Evolutionary conservation across 1,139 yeast genomes (phyloP).

Genomic region (Magnusiomyces suaveolens): DNA sequence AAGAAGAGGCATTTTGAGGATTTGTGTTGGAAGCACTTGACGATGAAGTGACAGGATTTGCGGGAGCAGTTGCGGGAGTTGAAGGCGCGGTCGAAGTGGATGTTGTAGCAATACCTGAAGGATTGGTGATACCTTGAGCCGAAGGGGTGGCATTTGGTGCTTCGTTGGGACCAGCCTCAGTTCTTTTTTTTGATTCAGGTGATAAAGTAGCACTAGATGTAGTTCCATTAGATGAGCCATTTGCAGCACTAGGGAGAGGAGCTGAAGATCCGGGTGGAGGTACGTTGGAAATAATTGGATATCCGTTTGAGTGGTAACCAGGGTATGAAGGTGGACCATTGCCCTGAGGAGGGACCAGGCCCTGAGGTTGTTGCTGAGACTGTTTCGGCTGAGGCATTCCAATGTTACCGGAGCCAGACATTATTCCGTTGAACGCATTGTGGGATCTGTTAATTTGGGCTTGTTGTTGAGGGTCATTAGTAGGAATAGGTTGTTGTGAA

Average conservation of each 20-base stretch:
- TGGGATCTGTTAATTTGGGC: slow-evolving; percentile 28
- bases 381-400: slow-evolving; percentile 15
- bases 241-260: not conserved
- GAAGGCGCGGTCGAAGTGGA: slow-evolving; percentile 15
- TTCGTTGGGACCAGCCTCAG: slow-evolving; percentile 20
- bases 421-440: slow-evolving; percentile 29
- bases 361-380: slow-evolving; percentile 13
- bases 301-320: slow-evolving; percentile 12
- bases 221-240: slow-evolving; percentile 12
- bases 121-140: slow-evolving; percentile 20
- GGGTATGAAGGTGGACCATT: slow-evolving; percentile 9
- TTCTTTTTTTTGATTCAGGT: slow-evolving; percentile 16
- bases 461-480: slow-evolving; percentile 20
- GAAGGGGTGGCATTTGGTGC: slow-evolving; percentile 26
- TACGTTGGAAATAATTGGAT: slow-evolving; percentile 11
- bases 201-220: slow-evolving; percentile 10
- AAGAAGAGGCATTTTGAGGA: slow-evolving; percentile 16
- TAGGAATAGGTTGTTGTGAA: slow-evolving; percentile 18
- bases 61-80: slow-evolving; percentile 14
- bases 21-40: slow-evolving; percentile 12
- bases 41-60: not conserved
- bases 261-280: slow-evolving; percentile 3
- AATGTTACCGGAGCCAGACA: slow-evolving; percentile 27
- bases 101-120: slow-evolving; percentile 14
- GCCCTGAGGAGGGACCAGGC: slow-evolving; percentile 12